Percentiles rank a stretch among this genome's conserved stretches.
Evolutionary conservation across 2,329 filamentous ascomycete genomes (phyloP).

Genomic region (Apiospora malaysiana): DNA sequence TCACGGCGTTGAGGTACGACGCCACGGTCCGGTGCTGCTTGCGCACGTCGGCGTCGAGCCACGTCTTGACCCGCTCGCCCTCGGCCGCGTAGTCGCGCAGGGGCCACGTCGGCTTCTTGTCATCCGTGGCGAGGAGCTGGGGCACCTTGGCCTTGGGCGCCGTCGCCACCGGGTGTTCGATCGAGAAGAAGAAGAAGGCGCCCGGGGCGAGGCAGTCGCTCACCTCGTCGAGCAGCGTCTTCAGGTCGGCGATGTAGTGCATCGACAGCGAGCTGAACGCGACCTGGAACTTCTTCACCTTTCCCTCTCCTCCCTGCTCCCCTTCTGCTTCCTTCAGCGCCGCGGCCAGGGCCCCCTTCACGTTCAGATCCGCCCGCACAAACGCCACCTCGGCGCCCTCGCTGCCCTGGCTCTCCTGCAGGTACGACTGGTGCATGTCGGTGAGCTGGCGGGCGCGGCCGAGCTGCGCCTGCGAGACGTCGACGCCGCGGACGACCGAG

Average conservation of each 20-base stretch:
- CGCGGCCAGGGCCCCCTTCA: slow-evolving; percentile 18
- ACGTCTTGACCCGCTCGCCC: slow-evolving; percentile 46
- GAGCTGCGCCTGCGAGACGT: slow-evolving; percentile 52
- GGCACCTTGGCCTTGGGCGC: slow-evolving; percentile 28
- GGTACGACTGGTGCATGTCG: slow-evolving; percentile 26
- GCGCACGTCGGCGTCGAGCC: slow-evolving; percentile 48
- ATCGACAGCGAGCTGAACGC: slow-evolving; percentile 49
- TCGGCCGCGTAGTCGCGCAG: slow-evolving; percentile 49
- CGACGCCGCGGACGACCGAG: slow-evolving; percentile 42
- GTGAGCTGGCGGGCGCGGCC: slow-evolving; percentile 41
- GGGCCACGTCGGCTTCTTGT: slow-evolving; percentile 46
- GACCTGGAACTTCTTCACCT: slow-evolving; percentile 40
- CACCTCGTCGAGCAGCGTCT: slow-evolving; percentile 40
- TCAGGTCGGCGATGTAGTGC: slow-evolving; percentile 46
- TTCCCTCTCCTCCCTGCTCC: neutral
- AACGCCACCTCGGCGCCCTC: slow-evolving; percentile 30
- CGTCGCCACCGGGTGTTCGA: slow-evolving; percentile 55
- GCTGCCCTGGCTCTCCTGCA: neutral
- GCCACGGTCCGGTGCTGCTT: slow-evolving; percentile 54
- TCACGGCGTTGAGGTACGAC: slow-evolving; percentile 46
- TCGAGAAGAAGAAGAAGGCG: slow-evolving; percentile 49
- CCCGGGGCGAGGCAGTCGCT: slow-evolving; percentile 40
- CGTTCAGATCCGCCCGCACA: slow-evolving; percentile 42
- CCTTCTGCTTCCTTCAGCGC: neutral
- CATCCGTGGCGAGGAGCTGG: slow-evolving; percentile 28